Evolutionary conservation across 257 asterid genomes (phyloP), one percentile per base, ranked within the genome.

Genomic region (Schizonepeta tenuifolia): DNA sequence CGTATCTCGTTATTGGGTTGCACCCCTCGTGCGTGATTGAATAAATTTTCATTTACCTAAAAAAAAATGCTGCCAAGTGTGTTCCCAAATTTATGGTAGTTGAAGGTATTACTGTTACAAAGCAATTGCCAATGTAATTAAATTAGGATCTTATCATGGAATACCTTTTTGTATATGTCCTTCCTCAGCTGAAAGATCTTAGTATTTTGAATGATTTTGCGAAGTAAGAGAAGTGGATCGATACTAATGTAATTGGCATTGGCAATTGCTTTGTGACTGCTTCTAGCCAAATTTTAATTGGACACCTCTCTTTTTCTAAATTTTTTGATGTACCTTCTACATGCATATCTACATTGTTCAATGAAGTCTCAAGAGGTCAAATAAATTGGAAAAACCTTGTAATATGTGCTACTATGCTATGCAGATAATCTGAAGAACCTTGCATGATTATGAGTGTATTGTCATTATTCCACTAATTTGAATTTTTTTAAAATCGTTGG

Each of bases 401-500:
- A 54, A 44, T 50, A 17, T 11, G 50, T 63, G 44, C 57, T 35
- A 44, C 24, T 18, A 14, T 56, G 71, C 38, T 53, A 63, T 51
- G 60, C 65, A 43, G 60, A 65, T 17, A 50, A 2, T 65, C 4
- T n/a, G 28, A 54, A 54, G 33, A 21, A 54, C n/a, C 17, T 55
- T 55, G 35, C 35, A 1, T 49, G 24, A 49, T n/a, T n/a, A n/a
- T n/a, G 7, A 53, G 33, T 26, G 9, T 13, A 20, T 24, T 8
- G 2, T 26, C 61, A 55, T 28, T 46, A 26, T 20, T 50, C 0
- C 12, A 47, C 54, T 53, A 50, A 46, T 58, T 51, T 58, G 65
- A 33, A 64, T 69, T 73, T 53, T 49, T 67, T 65, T 21, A 65
- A 60, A 54, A 46, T 67, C 73, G 36, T 22, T 18, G 67, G 56